phyloP scores from a whole-genome alignment of 2,329 filamentous ascomycete species.

The Sphaerulina vaccinii region DNA sequence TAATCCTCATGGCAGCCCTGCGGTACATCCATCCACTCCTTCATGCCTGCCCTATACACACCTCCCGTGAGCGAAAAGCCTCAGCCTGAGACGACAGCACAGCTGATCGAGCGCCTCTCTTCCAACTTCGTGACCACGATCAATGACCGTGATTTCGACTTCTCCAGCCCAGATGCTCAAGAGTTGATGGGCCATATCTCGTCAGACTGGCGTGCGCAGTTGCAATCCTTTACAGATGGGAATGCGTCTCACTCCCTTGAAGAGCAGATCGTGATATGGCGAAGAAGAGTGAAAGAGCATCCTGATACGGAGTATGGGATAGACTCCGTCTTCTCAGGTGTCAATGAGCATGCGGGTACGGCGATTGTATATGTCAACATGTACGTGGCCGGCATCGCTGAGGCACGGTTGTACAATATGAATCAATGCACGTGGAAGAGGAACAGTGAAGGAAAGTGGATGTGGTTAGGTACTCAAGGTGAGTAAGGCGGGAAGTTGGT shows the following conservation, averaged over 20 bases:
- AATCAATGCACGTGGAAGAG: neutral
- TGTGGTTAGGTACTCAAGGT: neutral
- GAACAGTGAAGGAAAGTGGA: neutral
- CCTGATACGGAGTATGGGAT: neutral
- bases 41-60: too few relatives aligned
- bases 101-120: neutral
- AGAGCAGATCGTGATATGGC: neutral
- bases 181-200: neutral
- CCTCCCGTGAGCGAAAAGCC: neutral
- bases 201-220: neutral
- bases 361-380: neutral
- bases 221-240: neutral
- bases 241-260: neutral
- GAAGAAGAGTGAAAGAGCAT: neutral
- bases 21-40: too few relatives aligned
- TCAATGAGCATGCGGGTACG: neutral
- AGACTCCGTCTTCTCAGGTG: neutral
- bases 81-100: neutral
- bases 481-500: neutral
- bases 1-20: too few relatives aligned
- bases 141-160: neutral
- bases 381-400: neutral
- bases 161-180: neutral
- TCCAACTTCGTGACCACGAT: neutral
- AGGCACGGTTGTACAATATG: neutral